Percentiles rank a stretch among this genome's conserved stretches.
These are phyloP conservation scores for Tylopilus subfusipes DNA, from an alignment of 768 basidiomycete genomes.

Conservation along the genomic window DNA sequence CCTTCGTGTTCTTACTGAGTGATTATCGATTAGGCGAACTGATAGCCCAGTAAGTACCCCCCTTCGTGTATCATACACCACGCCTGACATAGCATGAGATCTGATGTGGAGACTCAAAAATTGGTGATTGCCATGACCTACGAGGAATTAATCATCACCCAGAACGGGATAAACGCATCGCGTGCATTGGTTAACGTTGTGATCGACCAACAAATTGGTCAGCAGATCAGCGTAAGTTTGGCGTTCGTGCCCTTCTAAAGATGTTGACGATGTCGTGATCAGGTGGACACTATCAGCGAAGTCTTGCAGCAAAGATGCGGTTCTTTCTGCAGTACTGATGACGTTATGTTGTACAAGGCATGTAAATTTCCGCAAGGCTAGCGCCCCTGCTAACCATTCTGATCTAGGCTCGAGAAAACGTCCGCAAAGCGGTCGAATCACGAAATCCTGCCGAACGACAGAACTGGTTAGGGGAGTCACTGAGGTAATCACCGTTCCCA, in stretches of 20 bases:
- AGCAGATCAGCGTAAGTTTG: slow-evolving; percentile 81
- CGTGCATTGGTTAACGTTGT: slow-evolving; percentile 89
- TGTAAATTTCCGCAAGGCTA: slow-evolving; percentile 12
- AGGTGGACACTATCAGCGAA: slow-evolving; percentile 98
- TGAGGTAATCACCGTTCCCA: slow-evolving; percentile 53
- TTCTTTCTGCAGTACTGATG: slow-evolving; percentile 96
- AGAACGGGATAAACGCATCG: slow-evolving; percentile 84
- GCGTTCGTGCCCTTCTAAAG: background rate
- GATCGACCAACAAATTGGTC: slow-evolving; percentile 97
- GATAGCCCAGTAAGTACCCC: slow-evolving; percentile 62
- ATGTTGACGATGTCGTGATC: slow-evolving; percentile 10
- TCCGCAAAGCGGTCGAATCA: slow-evolving; percentile 85
- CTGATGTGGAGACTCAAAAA: slow-evolving; percentile 68
- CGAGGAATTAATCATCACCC: slow-evolving; percentile 80
- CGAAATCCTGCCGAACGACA: slow-evolving; percentile 69
- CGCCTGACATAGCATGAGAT: slow-evolving; percentile 42
- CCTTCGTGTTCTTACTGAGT: slow-evolving; percentile 86
- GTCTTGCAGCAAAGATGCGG: slow-evolving; percentile 92
- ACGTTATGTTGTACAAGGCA: slow-evolving; percentile 97
- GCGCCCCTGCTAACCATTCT: slow-evolving; percentile 1
- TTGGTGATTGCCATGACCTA: slow-evolving; percentile 71
- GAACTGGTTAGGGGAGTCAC: slow-evolving; percentile 79
- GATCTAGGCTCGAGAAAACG: slow-evolving; percentile 83
- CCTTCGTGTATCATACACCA: background rate
- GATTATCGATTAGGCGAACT: slow-evolving; percentile 89